Conservation (phyloP, 129 eudicot genomes). For the Helianthus tuberosus region DNA sequence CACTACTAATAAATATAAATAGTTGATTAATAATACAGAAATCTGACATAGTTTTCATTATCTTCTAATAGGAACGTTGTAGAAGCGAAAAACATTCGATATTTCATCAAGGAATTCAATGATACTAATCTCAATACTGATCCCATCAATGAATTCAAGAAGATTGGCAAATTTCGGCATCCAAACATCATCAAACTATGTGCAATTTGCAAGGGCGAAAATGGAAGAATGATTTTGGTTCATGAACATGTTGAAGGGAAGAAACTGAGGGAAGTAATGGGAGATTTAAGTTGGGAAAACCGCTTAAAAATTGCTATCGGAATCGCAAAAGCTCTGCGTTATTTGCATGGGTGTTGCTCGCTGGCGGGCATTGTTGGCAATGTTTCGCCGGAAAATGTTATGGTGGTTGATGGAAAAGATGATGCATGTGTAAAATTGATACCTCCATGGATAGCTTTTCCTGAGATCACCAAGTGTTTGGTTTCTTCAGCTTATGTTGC, state of each 20-base stretch:
- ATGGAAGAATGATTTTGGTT: conserved; percentile 52
- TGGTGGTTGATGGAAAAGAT: conserved; percentile 46
- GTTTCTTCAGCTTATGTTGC: conserved; percentile 59
- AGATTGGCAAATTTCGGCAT: conserved; percentile 47
- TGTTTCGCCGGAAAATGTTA: conserved; percentile 49
- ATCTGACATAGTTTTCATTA: too few relatives aligned
- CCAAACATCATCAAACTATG: conserved; percentile 51
- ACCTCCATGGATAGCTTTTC: conserved; percentile 30
- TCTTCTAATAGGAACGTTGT: conserved; percentile 21
- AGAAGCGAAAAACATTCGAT: conserved; percentile 36
- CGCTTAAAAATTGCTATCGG: conserved; percentile 58
- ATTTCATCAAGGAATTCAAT: conserved; percentile 40
- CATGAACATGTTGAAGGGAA: conserved; percentile 64
- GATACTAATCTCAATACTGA: conserved; percentile 17
- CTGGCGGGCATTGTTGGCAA: conserved; percentile 47
- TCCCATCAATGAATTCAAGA: conserved; percentile 27
- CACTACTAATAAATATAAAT: too few relatives aligned
- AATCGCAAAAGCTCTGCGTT: conserved; percentile 58
- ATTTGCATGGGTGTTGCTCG: conserved; percentile 58
- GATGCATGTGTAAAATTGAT: conserved; percentile 52
- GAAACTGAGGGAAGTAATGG: conserved; percentile 49
- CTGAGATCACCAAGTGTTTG: conserved; percentile 40
- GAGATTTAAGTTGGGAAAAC: conserved; percentile 54
- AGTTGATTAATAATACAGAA: too few relatives aligned
- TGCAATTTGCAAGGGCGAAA: conserved; percentile 55